Evolutionary conservation across 805 yeast species (phyloP), one percentile per base, ranked within the genome.

Genomic region (Yarrowia phangngaensis): DNA sequence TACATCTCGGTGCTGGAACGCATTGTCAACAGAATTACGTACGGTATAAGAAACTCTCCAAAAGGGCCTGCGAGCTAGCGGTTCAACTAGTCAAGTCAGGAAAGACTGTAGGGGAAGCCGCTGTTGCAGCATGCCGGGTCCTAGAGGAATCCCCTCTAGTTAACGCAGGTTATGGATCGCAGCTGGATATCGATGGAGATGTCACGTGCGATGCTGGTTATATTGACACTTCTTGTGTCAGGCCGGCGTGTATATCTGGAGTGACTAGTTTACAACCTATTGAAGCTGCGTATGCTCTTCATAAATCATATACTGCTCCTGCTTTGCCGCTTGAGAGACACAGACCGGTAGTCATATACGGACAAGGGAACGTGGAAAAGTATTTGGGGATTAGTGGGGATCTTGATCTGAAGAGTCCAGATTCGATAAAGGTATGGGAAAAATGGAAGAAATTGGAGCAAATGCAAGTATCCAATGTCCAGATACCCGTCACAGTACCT

Each of bases 131-230:
- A 7, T 62, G 66, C n/a, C 22, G 54, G 7, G 8, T 58, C 13
- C 57, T 70, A 8, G 74, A 70, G 45, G 60, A 63, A 35, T 56
- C 62, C 2, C 57, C 56, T 15, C 38, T 62, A 27, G 68, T 70
- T 5, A 70, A 70, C 52, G 66, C 71, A 2, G 74, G 73, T 3
- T 34, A 45, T 6, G 71, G 71, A n/a, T 65, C 71, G 11, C 67
- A 68, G 32, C 54, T 67, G 30, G 66, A 61, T 19, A 28, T 20
- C 2, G 46, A 46, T 8, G 70, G 70, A 2, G 36, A 45, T 3
- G 64, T 69, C 7, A 71, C 68, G 40, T 65, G 71, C 46, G 74
- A 70, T 55, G 73, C 74, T 2, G 59, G 66, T 53, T 40, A 52
- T 29, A 35, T 58, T 3, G 29, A 32, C 8, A 11, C 31, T 22